These are phyloP conservation scores for Seiridium unicorne DNA, from an alignment of 2,329 filamentous ascomycete species.

Conservation along the genomic window DNA sequence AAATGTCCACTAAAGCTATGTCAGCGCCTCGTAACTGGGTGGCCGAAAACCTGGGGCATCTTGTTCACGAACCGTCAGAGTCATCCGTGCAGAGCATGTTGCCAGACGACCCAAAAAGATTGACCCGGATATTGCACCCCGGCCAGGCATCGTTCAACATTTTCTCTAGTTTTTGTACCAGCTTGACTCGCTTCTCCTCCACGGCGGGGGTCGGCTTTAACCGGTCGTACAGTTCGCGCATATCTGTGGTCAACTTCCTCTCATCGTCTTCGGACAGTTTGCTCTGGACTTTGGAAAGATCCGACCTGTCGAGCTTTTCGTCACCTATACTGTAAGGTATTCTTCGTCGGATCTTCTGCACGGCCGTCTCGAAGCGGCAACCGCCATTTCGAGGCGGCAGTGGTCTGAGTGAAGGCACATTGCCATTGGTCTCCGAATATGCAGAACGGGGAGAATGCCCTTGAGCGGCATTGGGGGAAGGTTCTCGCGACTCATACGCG, in stretches of 20 bases:
- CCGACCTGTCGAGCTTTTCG: slow-evolving; percentile 70
- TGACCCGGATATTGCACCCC: slow-evolving; percentile 82
- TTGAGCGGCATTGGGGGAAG: slow-evolving; percentile 73
- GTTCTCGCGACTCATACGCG: slow-evolving; percentile 72
- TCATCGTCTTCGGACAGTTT: slow-evolving; percentile 72
- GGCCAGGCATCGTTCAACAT: slow-evolving; percentile 92
- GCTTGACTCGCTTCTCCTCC: slow-evolving; percentile 68
- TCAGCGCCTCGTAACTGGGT: neutral
- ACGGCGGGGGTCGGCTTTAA: slow-evolving; percentile 81
- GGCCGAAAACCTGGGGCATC: neutral
- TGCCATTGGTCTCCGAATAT: slow-evolving; percentile 82
- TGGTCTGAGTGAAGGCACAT: slow-evolving; percentile 66
- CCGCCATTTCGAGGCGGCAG: slow-evolving; percentile 57
- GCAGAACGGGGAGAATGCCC: slow-evolving; percentile 87
- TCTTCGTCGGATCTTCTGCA: slow-evolving; percentile 76
- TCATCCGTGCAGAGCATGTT: slow-evolving; percentile 93
- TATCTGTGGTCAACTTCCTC: slow-evolving; percentile 72
- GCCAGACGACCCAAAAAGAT: slow-evolving; percentile 96
- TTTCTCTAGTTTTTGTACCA: slow-evolving; percentile 84
- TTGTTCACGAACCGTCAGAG: slow-evolving; percentile 73
- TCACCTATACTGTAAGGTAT: slow-evolving; percentile 92
- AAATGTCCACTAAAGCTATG: slow-evolving; percentile 78
- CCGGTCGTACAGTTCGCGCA: slow-evolving; percentile 79
- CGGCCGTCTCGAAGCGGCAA: slow-evolving; percentile 87
- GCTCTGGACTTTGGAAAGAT: slow-evolving; percentile 70